phyloP scores from a whole-genome alignment of 805 yeast genomes.

The Sungouiella blattae region DNA sequence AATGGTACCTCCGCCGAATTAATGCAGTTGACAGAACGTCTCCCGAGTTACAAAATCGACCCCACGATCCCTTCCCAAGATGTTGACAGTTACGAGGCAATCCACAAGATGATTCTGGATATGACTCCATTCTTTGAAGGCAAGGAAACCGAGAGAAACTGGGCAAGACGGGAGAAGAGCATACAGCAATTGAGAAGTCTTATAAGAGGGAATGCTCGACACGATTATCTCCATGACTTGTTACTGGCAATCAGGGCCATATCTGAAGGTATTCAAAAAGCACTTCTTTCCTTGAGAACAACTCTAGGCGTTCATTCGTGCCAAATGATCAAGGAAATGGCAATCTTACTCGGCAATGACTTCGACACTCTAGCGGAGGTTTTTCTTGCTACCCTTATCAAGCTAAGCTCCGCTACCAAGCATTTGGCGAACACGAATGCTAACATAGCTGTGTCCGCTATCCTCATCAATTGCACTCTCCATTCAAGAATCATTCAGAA shows the following conservation, averaged over 20 bases:
- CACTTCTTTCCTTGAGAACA: slow-evolving; percentile 74
- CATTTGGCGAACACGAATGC: slow-evolving; percentile 60
- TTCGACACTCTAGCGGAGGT: slow-evolving; percentile 51
- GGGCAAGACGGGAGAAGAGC: slow-evolving; percentile 68
- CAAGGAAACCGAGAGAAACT: slow-evolving; percentile 84
- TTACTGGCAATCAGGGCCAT: slow-evolving; percentile 24
- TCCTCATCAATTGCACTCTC: slow-evolving; percentile 55
- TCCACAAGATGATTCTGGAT: slow-evolving; percentile 16
- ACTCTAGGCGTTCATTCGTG: slow-evolving; percentile 76
- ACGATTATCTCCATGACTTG: slow-evolving; percentile 37
- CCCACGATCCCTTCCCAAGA: slow-evolving; percentile 28
- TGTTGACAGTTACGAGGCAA: slow-evolving; percentile 20
- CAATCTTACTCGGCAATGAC: slow-evolving; percentile 33
- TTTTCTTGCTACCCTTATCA: slow-evolving; percentile 45
- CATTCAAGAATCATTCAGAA: slow-evolving; percentile 49
- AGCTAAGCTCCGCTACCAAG: slow-evolving; percentile 58
- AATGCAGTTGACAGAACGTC: slow-evolving; percentile 1
- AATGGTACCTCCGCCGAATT: background rate
- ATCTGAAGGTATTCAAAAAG: slow-evolving; percentile 60
- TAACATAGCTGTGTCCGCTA: slow-evolving; percentile 50
- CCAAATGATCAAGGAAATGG: slow-evolving; percentile 68
- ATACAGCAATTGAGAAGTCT: slow-evolving; percentile 56
- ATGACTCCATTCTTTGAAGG: slow-evolving; percentile 48
- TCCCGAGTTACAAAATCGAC: slow-evolving; percentile 40
- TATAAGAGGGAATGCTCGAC: slow-evolving; percentile 53